These are phyloP conservation scores for Rhodotorula sphaerocarpa DNA, from an alignment of 768 basidiomycete genomes.

Conservation along the genomic window DNA sequence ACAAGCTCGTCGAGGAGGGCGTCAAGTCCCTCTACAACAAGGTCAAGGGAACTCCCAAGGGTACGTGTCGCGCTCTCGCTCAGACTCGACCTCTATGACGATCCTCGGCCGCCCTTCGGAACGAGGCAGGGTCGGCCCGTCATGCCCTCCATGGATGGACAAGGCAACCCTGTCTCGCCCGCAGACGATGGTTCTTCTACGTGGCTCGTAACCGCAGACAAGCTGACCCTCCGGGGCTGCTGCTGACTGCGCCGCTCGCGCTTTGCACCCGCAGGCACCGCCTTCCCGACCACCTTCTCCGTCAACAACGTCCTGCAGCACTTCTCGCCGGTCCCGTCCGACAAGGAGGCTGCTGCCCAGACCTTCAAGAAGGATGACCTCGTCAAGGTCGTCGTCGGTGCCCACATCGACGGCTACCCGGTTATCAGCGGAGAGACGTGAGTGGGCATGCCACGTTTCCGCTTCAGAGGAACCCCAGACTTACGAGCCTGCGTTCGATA, in stretches of 20 bases:
- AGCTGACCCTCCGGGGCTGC: no score
- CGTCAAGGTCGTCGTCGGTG: conserved; percentile 91
- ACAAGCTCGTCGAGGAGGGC: conserved; percentile 81
- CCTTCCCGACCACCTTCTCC: conserved; percentile 87
- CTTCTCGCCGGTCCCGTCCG: conserved; percentile 89
- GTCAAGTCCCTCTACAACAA: conserved; percentile 84
- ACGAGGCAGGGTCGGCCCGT: no score
- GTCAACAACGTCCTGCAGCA: conserved; percentile 84
- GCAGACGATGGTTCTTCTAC: no score
- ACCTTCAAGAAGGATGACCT: conserved; percentile 75
- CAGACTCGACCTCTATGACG: background rate
- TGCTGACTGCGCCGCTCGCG: background rate
- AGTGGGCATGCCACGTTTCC: no score
- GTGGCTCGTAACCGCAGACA: no score
- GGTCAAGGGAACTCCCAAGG: conserved; percentile 79
- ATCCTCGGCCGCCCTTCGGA: no score
- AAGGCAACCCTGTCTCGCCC: no score
- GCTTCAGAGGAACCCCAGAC: no score
- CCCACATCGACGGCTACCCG: conserved; percentile 96
- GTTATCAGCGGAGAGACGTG: conserved; percentile 81
- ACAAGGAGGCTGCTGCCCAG: conserved; percentile 43
- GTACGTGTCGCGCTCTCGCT: conserved; percentile 48
- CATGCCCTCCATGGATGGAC: no score
- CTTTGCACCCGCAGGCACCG: conserved; percentile 55
- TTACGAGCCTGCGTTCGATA: no score